Base-by-base conservation (phyloP, 768 basidiomycete species). In the Inosperma sp. region DNA sequence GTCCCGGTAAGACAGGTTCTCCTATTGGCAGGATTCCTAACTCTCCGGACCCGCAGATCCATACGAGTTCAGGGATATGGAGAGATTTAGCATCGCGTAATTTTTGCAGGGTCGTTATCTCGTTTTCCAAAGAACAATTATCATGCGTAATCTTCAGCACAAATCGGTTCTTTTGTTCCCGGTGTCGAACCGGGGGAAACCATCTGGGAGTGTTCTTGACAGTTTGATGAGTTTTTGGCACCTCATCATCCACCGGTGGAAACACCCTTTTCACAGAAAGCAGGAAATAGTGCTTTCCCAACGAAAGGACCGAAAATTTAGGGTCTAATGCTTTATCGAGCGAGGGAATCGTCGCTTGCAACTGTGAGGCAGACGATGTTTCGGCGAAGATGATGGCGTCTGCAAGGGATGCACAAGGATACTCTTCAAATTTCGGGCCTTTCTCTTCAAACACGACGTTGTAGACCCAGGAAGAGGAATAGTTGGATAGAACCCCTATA, bases 391-490 rank as follows among this genome's bases (percentile, higher is more conserved):
- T 39, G 37, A 39, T 39, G 37, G 37, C 37, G 37, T 39, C 37
- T 39, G 37, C 37, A 39, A 39, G 37, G 19, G 37, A 39, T 39
- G 37, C 19, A 23, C 37, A 39, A 39, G 37, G 37, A 10, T 39
- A 14, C 37, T 39, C 37, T 23, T 21, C 37, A 39, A 39, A 21
- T 39, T 39, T 37, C 16, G 36, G 36, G 17, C 36, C 36, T 37
- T 37, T 21, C 37, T 39, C 37, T 21, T 39, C 37, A 39, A 39
- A 39, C 37, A 21, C 37, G 4, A 7, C 37, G 37, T 39, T 23
- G 37, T 39, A 39, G 37, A 39, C 37, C 37, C 37, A 39, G 37
- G 37, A 39, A 39, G 37, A 39, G 37, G 37, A 39, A 39, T 39
- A 39, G 19, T 39, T 39, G 19, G 37, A 39, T 39, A 39, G 37